Evolutionary conservation across 805 yeast genomes (phyloP), one percentile per base, ranked within the genome.

Genomic region (Naumovozyma baii): DNA sequence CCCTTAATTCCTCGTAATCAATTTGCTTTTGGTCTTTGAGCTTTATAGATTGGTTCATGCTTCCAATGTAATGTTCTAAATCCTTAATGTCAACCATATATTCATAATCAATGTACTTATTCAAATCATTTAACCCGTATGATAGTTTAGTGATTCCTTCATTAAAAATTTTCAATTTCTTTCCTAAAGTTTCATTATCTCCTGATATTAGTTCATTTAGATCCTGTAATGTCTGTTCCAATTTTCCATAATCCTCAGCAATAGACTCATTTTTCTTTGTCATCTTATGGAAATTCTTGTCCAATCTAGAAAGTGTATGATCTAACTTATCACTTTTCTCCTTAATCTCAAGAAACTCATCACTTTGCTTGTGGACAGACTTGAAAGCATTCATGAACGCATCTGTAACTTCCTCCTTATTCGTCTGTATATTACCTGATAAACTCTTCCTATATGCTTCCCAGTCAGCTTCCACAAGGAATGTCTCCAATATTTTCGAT

Each of bases 321-420:
- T 86, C 92, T 40, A 90, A 65, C 58, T 85, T 84, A 50, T 83
- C 84, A 16, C 88, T 74, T 47, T 83, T 76, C 50, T 86, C 95
- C 48, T 76, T 78, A 32, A 90, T 86, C 48, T 82, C 92, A 37
- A 80, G 69, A 50, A 90, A 85, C 53, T 85, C 96, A 34, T 81
- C 76, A 45, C 74, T 76, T 51, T 79, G 84, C 37, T 68, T 63
- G 36, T 72, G 67, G 4, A 81, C 79, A 36, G 84, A 80, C 40
- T 90, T 81, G 54, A 90, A 85, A n/a, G 94, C 94, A 55, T 90
- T 90, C 81, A 90, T 83, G 33, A 92, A 78, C 2, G 83, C 80
- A 55, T 90, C 98, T 0, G 95, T 79, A n/a, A 90, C 71, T 12
- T 84, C 78, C 37, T 92, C 98, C 40, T 53, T 54, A 18, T 48